Conservation (phyloP, 306 rosid species). For the Fagus sylvatica region DNA sequence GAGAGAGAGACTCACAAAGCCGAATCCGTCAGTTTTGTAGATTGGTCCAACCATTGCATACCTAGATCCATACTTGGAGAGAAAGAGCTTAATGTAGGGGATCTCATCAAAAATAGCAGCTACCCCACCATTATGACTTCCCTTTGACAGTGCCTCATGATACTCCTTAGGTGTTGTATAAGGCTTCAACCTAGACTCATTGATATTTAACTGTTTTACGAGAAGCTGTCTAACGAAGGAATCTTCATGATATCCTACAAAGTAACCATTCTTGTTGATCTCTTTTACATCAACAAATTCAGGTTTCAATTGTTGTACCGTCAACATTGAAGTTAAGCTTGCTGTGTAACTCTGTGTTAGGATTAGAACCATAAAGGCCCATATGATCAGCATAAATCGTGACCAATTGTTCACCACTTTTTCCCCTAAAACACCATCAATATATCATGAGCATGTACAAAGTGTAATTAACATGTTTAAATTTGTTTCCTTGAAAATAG, state of each 20-base stretch:
- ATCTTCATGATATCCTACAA: constrained; percentile 17
- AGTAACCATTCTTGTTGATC: constrained; percentile 13
- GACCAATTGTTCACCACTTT: constrained; percentile 33
- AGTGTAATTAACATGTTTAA: too few species aligned
- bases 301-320: constrained; percentile 33
- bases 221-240: constrained; percentile 8
- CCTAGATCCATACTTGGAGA: constrained; percentile 11
- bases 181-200: background rate
- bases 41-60: constrained; percentile 29
- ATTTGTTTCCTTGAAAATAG: too few species aligned
- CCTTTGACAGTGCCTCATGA: constrained; percentile 17
- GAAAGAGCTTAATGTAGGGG: constrained; percentile 16
- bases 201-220: constrained; percentile 1
- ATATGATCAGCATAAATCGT: constrained; percentile 34
- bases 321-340: constrained; percentile 33
- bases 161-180: background rate
- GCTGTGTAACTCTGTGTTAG: constrained; percentile 47
- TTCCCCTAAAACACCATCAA: constrained; percentile 19
- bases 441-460: too few species aligned
- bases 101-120: constrained; percentile 33
- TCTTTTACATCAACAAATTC: constrained; percentile 14
- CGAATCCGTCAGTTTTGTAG: constrained; percentile 31
- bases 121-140: constrained; percentile 33
- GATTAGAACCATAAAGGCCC: constrained; percentile 41
- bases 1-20: constrained; percentile 24